Evolutionary conservation across 345 rosid genomes (phyloP).

Genomic region (Litchi chinensis): DNA sequence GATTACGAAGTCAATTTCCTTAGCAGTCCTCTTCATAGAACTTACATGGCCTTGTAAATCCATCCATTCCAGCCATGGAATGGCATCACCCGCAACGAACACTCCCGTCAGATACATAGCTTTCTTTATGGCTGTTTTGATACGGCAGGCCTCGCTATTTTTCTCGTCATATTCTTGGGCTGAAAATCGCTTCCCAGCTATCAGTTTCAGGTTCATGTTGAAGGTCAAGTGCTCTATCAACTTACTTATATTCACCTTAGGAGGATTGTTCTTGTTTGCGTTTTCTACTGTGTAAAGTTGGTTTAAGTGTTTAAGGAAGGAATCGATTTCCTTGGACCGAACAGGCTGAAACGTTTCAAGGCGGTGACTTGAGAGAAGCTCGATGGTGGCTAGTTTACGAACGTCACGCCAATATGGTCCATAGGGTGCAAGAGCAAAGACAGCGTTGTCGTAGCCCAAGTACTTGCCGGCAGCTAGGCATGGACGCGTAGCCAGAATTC

Average conservation of each 20-base stretch:
- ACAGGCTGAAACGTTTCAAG: conserved; percentile 46
- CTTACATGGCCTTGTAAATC: conserved; percentile 43
- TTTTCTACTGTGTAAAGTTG: conserved; percentile 1
- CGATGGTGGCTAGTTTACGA: conserved; percentile 52
- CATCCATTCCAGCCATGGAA: conserved; percentile 64
- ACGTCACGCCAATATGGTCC: conserved; percentile 73
- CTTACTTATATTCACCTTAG: conserved; percentile 37
- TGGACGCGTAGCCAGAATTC: conserved; percentile 52
- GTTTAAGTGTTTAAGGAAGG: conserved; percentile 46
- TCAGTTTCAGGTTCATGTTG: conserved; percentile 51
- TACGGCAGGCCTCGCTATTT: conserved; percentile 46
- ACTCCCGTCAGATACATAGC: conserved; percentile 42
- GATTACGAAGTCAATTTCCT: conserved; percentile 48
- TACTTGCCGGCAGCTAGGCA: conserved; percentile 50
- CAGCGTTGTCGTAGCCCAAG: conserved; percentile 59
- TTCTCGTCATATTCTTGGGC: conserved; percentile 17
- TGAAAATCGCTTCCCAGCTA: conserved; percentile 53
- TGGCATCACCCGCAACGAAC: conserved; percentile 47
- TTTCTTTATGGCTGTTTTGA: conserved; percentile 41
- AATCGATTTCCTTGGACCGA: conserved; percentile 43
- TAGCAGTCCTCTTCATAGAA: conserved; percentile 51
- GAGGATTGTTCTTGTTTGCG: background rate
- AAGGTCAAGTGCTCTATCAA: conserved; percentile 50
- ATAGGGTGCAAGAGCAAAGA: conserved; percentile 53
- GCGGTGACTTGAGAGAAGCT: conserved; percentile 58